Conservation (phyloP, 352 stramenopile species). For the Phytopythium cucurbitacearum region DNA sequence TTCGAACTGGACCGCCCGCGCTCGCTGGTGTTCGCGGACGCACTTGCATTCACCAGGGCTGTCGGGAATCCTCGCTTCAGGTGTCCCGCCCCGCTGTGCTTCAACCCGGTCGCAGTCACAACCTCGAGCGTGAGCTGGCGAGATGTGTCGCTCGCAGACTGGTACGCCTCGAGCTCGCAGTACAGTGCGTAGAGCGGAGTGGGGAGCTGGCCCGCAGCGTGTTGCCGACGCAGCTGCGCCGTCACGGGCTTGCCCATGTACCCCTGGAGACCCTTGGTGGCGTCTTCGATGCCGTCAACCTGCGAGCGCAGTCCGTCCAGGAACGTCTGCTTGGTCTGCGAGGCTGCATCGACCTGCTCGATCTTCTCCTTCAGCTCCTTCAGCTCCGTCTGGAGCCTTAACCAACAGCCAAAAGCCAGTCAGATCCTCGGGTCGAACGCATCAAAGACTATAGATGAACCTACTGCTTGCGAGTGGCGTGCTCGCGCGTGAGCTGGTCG, state of each 20-base stretch:
- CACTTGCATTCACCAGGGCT: conserved; percentile 14
- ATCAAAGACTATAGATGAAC: background rate
- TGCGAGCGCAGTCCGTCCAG: conserved; percentile 46
- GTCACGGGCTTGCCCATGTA: conserved; percentile 55
- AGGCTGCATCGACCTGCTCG: conserved; percentile 44
- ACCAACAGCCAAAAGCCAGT: background rate
- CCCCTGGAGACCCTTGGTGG: conserved; percentile 51
- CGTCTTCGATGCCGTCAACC: conserved; percentile 48
- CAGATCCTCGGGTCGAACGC: background rate
- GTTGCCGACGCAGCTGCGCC: conserved; percentile 31
- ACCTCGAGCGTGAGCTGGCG: conserved; percentile 50
- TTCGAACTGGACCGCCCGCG: conserved; percentile 15
- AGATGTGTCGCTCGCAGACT: conserved; percentile 40
- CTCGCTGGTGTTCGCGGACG: conserved; percentile 9
- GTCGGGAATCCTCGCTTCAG: conserved; percentile 30
- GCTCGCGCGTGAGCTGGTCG: conserved; percentile 61
- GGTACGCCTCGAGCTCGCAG: conserved; percentile 71
- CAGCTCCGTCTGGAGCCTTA: conserved; percentile 48
- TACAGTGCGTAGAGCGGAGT: conserved; percentile 66
- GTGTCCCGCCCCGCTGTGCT: conserved; percentile 8
- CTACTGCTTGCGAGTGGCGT: conserved; percentile 56
- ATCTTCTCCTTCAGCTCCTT: conserved; percentile 64
- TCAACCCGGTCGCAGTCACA: conserved; percentile 29
- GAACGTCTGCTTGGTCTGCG: conserved; percentile 57
- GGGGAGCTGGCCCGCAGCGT: conserved; percentile 36